A percentile compares a stretch with the other conserved stretches of the same genome.
phyloP scores from a whole-genome alignment of 352 stramenopile genomes.

The Phytophthora sansomeana region DNA sequence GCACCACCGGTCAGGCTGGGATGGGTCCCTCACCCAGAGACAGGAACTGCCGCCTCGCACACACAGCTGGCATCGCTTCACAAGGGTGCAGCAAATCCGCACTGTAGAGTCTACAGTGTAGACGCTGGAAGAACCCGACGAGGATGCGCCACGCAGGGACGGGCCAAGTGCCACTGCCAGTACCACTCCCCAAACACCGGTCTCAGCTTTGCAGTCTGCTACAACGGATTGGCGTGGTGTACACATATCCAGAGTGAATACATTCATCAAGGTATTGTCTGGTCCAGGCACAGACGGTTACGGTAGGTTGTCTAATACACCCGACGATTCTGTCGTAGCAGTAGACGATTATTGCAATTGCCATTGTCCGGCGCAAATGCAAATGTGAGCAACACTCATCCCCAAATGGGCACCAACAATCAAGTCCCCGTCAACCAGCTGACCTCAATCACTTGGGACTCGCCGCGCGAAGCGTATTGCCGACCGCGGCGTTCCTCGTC shows the following conservation, averaged over 20 bases:
- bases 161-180: neutral
- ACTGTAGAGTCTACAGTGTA: too few relatives aligned
- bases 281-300: neutral
- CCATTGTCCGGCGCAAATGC: neutral
- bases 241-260: too few relatives aligned
- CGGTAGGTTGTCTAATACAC: neutral
- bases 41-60: constrained; percentile 41
- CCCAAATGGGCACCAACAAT: constrained; percentile 22
- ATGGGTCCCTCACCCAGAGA: constrained; percentile 18
- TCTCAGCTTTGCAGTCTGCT: neutral
- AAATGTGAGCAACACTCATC: constrained; percentile 28
- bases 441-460: constrained; percentile 1
- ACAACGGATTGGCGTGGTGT: neutral
- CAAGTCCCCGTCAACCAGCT: constrained; percentile 18
- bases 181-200: constrained; percentile 27
- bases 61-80: constrained; percentile 15
- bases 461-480: neutral
- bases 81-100: constrained; percentile 30
- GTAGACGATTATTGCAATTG: constrained; percentile 22
- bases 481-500: neutral
- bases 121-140: constrained; percentile 17
- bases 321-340: neutral
- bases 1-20: neutral
- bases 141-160: constrained; percentile 9
- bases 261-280: too few relatives aligned